Conservation (phyloP, 345 rosid species). For the Hypericum perforatum region DNA sequence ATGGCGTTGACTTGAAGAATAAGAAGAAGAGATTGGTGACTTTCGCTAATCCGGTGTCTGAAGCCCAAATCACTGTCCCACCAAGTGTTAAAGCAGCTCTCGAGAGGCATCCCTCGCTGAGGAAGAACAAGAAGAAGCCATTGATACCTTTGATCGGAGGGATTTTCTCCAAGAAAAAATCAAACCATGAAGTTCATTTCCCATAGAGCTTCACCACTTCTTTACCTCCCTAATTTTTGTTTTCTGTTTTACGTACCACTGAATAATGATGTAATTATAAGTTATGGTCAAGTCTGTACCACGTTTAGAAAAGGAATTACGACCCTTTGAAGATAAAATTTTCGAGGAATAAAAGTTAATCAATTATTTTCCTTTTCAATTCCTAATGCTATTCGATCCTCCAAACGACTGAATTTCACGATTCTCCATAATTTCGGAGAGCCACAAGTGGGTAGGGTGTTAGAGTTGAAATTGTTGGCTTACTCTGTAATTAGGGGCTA, state of each 20-base stretch:
- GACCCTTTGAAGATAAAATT: too few relatives aligned
- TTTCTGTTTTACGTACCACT: too few relatives aligned
- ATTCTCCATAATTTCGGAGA: background rate
- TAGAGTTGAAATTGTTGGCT: too few relatives aligned
- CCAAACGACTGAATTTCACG: background rate
- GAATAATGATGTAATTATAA: too few relatives aligned
- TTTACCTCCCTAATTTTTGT: too few relatives aligned
- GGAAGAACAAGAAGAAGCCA: conserved; percentile 54
- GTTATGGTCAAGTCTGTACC: too few relatives aligned
- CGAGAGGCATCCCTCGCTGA: conserved; percentile 62
- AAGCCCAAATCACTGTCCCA: conserved; percentile 23
- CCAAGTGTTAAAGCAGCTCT: conserved; percentile 28
- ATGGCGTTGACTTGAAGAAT: conserved; percentile 20
- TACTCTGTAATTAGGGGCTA: too few relatives aligned
- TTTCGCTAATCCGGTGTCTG: conserved; percentile 41
- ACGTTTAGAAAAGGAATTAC: too few relatives aligned
- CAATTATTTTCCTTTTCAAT: conserved; percentile 30
- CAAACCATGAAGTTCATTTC: background rate
- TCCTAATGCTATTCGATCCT: too few relatives aligned
- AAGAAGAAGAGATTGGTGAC: conserved; percentile 51
- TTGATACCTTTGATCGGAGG: conserved; percentile 56
- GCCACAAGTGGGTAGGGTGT: too few relatives aligned
- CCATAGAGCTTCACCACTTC: too few relatives aligned
- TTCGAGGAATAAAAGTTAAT: too few relatives aligned
- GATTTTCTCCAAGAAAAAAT: conserved; percentile 54